Conservation (phyloP, 1,284 basidiomycete species). For the Cystobasidium slooffiae region DNA sequence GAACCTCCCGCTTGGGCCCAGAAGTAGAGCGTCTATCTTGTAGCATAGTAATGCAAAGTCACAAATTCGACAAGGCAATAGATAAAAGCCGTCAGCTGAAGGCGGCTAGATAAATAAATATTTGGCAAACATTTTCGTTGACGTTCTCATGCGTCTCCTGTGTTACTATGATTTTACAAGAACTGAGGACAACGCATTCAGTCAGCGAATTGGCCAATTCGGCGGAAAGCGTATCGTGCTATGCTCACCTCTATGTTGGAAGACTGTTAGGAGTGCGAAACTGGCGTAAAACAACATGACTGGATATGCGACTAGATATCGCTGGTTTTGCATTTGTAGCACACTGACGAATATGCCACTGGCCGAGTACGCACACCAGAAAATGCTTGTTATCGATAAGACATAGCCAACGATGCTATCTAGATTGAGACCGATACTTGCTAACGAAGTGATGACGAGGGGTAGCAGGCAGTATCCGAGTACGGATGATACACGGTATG, state of each 20-base stretch:
- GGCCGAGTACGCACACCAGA: slow-evolving; percentile 95
- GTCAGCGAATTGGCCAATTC: background rate
- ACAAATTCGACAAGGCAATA: no score
- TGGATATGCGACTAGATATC: slow-evolving; percentile 90
- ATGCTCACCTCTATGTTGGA: slow-evolving; percentile 36
- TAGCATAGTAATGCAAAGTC: no score
- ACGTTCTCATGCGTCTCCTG: background rate
- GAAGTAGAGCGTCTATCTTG: slow-evolving; percentile 24
- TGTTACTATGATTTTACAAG: slow-evolving; percentile 30
- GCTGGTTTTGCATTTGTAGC: slow-evolving; percentile 88
- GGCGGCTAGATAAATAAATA: no score
- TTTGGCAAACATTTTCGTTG: no score
- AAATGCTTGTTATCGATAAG: slow-evolving; percentile 75
- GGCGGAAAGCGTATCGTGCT: background rate
- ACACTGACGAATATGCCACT: slow-evolving; percentile 93
- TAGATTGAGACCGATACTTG: slow-evolving; percentile 84
- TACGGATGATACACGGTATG: slow-evolving; percentile 86
- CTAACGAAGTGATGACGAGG: slow-evolving; percentile 90
- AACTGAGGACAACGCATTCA: background rate
- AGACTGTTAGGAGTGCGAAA: slow-evolving; percentile 45
- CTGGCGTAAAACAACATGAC: slow-evolving; percentile 76
- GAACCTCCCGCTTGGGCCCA: slow-evolving; percentile 58
- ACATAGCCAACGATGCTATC: slow-evolving; percentile 86
- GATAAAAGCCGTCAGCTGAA: no score
- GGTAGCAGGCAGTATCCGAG: slow-evolving; percentile 96